Evolutionary conservation across 2,329 filamentous ascomycete species (phyloP).

Genomic region (Penicillium digitatum): DNA sequence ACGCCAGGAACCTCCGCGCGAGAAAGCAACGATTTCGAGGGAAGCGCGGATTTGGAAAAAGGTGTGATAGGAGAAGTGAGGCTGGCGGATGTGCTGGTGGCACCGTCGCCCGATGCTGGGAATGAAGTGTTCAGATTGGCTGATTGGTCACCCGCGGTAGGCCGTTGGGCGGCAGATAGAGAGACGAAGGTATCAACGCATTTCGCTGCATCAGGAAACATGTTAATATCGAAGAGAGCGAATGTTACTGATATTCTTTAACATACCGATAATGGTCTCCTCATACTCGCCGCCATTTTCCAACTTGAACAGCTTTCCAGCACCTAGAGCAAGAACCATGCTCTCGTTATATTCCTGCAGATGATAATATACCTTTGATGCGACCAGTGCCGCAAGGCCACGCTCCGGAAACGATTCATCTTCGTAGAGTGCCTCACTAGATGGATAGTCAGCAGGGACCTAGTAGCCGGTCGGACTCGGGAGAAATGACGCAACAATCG

Average conservation of each 20-base stretch:
- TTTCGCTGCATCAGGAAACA: conserved; percentile 56
- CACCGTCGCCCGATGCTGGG: conserved; percentile 61
- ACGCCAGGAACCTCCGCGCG: conserved; percentile 64
- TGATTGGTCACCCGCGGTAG: conserved; percentile 50
- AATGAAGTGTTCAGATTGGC: conserved; percentile 80
- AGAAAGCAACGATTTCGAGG: conserved; percentile 92
- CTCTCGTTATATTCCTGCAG: conserved; percentile 98
- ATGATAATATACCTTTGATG: conserved; percentile 98
- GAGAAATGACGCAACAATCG: conserved; percentile 2
- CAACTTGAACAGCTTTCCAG: conserved; percentile 91
- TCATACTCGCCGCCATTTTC: conserved; percentile 91
- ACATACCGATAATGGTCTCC: conserved; percentile 86
- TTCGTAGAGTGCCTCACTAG: conserved; percentile 93
- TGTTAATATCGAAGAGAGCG: background rate
- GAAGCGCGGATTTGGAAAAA: conserved; percentile 88
- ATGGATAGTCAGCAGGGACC: conserved; percentile 14
- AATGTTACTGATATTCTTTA: background rate
- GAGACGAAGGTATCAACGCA: conserved; percentile 97
- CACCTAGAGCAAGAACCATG: conserved; percentile 95
- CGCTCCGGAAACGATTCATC: conserved; percentile 92
- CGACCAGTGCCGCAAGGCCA: conserved; percentile 87
- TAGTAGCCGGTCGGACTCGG: conserved; percentile 1
- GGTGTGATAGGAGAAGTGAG: conserved; percentile 86
- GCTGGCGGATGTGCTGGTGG: conserved; percentile 59
- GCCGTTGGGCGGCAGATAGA: conserved; percentile 60